Percentiles rank a stretch among this genome's conserved stretches.
These are phyloP conservation scores for Paratinospora sagittata DNA, from an alignment of 164 flowering plant genomes.

Conservation along the genomic window DNA sequence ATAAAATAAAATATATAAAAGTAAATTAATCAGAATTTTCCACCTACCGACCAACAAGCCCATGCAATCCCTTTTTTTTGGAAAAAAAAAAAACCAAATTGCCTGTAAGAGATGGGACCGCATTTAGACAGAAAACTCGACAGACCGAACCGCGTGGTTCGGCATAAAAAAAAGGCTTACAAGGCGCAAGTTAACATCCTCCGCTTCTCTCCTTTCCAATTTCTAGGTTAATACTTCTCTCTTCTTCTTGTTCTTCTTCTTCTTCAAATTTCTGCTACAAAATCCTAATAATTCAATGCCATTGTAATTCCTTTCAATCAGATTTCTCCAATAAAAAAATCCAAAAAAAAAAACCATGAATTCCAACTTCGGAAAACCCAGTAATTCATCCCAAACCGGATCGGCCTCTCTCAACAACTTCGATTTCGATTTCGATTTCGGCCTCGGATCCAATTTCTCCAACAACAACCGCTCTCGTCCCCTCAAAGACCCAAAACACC, in stretches of 20 bases:
- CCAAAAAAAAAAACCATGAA: slow-evolving; percentile 33
- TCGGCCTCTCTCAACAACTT: slow-evolving; percentile 27
- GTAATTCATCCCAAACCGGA: slow-evolving; percentile 14
- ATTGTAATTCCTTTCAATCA: not conserved
- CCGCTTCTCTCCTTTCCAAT: not conserved
- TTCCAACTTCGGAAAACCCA: slow-evolving; percentile 37
- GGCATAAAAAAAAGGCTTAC: no score
- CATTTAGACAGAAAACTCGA: no score
- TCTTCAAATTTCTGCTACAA: slow-evolving; percentile 1
- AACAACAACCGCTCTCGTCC: slow-evolving; percentile 32
- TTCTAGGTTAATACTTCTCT: not conserved
- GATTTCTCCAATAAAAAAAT: not conserved
- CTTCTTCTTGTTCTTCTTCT: no score
- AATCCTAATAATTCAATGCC: no score
- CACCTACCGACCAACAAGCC: no score
- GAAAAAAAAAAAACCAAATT: no score
- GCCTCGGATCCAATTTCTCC: slow-evolving; percentile 44
- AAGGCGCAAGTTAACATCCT: not conserved
- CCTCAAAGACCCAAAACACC: slow-evolving; percentile 44
- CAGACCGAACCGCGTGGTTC: no score
- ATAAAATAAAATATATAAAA: no score
- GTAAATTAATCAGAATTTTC: no score
- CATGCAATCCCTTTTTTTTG: no score
- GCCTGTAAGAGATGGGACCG: no score
- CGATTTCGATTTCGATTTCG: slow-evolving; percentile 53